A percentile compares a stretch with the other conserved stretches of the same genome.
Evolutionary conservation across 768 basidiomycete species (phyloP).

Genomic region (Thelephora ganbajun): DNA sequence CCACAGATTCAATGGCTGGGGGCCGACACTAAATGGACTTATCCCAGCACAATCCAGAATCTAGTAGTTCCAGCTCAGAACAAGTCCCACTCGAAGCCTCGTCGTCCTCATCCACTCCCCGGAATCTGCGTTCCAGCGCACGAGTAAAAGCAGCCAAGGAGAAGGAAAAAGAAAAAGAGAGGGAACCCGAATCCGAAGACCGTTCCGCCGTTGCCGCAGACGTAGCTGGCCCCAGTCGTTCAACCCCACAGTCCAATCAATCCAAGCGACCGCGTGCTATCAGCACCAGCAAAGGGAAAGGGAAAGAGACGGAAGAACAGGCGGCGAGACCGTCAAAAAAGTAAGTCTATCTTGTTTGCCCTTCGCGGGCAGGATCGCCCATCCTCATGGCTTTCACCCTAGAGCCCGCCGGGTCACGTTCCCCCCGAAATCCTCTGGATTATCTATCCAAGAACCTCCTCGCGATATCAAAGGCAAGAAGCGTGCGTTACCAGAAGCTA

Average conservation of each 20-base stretch:
- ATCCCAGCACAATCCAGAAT: slow-evolving; percentile 67
- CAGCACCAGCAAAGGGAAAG: slow-evolving; percentile 43
- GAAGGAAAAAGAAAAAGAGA: slow-evolving; percentile 49
- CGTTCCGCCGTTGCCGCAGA: slow-evolving; percentile 21
- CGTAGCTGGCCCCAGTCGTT: slow-evolving; percentile 28
- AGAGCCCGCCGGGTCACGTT: slow-evolving; percentile 51
- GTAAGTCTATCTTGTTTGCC: slow-evolving; percentile 24
- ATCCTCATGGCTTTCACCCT: not conserved
- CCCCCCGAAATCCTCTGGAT: slow-evolving; percentile 25
- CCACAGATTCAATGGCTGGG: slow-evolving; percentile 64
- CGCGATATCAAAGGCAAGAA: slow-evolving; percentile 86
- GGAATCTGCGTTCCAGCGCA: slow-evolving; percentile 51
- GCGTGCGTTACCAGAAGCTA: slow-evolving; percentile 63
- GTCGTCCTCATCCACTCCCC: slow-evolving; percentile 23
- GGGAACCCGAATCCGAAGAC: slow-evolving; percentile 27
- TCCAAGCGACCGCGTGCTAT: slow-evolving; percentile 42
- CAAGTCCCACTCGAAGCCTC: slow-evolving; percentile 27
- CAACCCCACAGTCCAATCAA: slow-evolving; percentile 16
- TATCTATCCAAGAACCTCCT: slow-evolving; percentile 62
- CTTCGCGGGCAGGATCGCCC: too few relatives aligned
- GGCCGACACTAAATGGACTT: slow-evolving; percentile 86
- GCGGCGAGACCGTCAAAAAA: slow-evolving; percentile 20
- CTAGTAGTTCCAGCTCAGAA: slow-evolving; percentile 44
- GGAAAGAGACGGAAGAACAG: slow-evolving; percentile 44
- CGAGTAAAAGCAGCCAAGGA: slow-evolving; percentile 64